Conservation (phyloP, 306 rosid genomes). For the Betula pendula region DNA sequence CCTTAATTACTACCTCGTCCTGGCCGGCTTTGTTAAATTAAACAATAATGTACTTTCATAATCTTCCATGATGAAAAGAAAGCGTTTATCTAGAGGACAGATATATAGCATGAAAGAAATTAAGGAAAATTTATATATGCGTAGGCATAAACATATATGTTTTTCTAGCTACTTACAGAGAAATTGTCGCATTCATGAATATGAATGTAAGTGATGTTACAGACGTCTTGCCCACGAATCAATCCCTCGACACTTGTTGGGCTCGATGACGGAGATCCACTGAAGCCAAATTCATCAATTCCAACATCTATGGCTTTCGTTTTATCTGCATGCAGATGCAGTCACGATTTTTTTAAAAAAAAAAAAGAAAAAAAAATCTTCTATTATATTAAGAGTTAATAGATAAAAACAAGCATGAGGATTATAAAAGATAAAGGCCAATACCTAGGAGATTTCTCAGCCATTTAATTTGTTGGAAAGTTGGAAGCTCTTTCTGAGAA, state of each 20-base stretch:
- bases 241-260: conserved; percentile 26
- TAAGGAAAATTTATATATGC: not conserved
- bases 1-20: not conserved
- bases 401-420: not conserved
- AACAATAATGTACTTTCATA: not conserved
- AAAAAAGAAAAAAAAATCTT: not conserved
- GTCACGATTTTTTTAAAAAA: not conserved
- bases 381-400: not conserved
- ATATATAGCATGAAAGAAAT: not conserved
- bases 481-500: conserved; percentile 40
- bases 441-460: conserved; percentile 43
- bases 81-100: no score
- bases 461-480: conserved; percentile 48
- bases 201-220: conserved; percentile 61
- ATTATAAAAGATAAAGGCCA: not conserved
- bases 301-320: conserved; percentile 57
- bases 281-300: conserved; percentile 43
- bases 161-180: conserved; percentile 44
- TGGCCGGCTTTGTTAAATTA: not conserved
- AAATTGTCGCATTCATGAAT: conserved; percentile 57
- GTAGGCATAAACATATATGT: not conserved
- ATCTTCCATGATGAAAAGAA: no score
- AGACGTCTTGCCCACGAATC: conserved; percentile 42
- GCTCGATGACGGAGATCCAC: conserved; percentile 36
- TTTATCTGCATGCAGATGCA: conserved; percentile 25